Conservation (phyloP, 176 grass and related monocot species). For the Panicum miliaceum region DNA sequence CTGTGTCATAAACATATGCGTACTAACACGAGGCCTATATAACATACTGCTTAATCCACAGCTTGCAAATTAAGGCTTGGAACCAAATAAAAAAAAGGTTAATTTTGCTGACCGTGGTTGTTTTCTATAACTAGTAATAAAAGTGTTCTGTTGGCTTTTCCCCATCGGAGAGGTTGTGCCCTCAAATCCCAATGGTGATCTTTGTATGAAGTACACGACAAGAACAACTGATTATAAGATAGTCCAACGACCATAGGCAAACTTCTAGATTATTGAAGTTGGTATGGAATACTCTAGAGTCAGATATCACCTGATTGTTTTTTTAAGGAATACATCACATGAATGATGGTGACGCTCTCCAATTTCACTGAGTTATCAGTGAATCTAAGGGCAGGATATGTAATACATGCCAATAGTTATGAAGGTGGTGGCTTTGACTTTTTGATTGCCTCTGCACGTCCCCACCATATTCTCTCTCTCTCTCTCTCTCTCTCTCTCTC, state of each 20-base stretch:
- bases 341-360: neutral
- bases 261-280: constrained; percentile 31
- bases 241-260: constrained; percentile 13
- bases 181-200: constrained; percentile 17
- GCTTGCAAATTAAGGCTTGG: neutral
- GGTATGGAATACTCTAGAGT: constrained; percentile 24
- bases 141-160: constrained; percentile 32
- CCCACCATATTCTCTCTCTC: neutral
- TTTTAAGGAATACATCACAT: no score
- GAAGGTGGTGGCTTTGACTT: neutral
- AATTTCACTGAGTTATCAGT: constrained; percentile 3
- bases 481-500: no score
- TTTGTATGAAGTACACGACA: constrained; percentile 33
- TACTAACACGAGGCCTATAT: neutral
- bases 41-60: constrained; percentile 21
- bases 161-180: constrained; percentile 27
- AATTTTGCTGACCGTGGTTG: constrained; percentile 28
- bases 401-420: neutral
- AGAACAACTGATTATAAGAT: constrained; percentile 20
- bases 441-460: neutral
- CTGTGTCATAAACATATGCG: neutral
- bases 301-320: constrained; percentile 25
- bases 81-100: neutral
- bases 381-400: neutral
- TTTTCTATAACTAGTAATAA: neutral